Evolutionary conservation across 1,284 basidiomycete genomes (phyloP), one percentile per base, ranked within the genome.

Genomic region (Sanguinoderma infundibulare): DNA sequence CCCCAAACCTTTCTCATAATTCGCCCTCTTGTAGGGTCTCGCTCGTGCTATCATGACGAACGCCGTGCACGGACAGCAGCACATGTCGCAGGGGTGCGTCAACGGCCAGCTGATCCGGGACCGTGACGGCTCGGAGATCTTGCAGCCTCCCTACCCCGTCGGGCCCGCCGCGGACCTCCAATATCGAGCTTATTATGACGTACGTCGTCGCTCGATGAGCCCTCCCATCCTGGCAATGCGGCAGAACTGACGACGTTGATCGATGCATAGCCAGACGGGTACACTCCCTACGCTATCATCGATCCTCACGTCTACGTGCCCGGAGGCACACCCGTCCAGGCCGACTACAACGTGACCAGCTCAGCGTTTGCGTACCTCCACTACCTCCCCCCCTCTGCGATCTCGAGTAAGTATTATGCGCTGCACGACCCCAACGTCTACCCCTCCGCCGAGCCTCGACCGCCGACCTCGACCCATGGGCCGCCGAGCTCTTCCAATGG

Each of bases 391-490:
- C 60, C 62, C 0, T 49, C 39, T 26, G 65, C 65, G 10, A 56
- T 67, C 3, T 67, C 65, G 12, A 67, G 50, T 2, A 53, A 54
- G n/a, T 67, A 67, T 54, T 67, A 67, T 36, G 42, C 62, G 1
- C 65, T 67, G 36, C 61, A 63, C 34, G 59, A 64, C 24, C 65
- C 65, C 7, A 61, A 67, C 47, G 42, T 44, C 14, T 66, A 66
- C 44, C 22, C 47, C 15, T 17, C 42, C 8, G 32, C 22, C 7
- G 54, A 44, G 28, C 39, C 46, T 9, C n/a, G 17, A 20, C n/a
- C 26, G 24, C 46, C 20, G 24, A 22, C 55, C 22, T 28, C 55
- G 10, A n/a, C n/a, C n/a, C n/a, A n/a, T n/a, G n/a, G n/a, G n/a
- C n/a, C n/a, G n/a, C n/a, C n/a, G n/a, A n/a, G n/a, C n/a, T n/a